Percentiles rank a stretch among this genome's conserved stretches.
Conservation (phyloP, 306 rosid genomes). For the Carpinus fangiana region DNA sequence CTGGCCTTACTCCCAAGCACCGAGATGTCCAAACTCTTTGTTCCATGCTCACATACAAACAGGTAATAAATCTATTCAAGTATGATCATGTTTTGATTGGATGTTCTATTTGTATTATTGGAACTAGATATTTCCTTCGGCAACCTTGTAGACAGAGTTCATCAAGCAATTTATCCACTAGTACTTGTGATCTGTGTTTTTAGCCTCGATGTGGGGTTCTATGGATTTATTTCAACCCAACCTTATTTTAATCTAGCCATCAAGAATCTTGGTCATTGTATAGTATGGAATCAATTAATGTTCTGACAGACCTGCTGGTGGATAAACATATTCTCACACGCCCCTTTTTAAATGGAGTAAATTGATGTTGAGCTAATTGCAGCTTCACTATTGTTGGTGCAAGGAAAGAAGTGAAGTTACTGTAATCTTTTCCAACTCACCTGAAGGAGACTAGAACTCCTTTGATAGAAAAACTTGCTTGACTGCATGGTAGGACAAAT, state of each 20-base stretch:
- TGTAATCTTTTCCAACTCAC: not conserved
- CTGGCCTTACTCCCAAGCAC: constrained; percentile 90
- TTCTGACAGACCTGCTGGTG: not conserved
- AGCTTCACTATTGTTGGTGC: not conserved
- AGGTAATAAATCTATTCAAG: constrained; percentile 44
- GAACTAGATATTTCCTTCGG: not conserved
- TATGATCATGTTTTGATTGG: constrained; percentile 5
- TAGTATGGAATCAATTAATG: not conserved
- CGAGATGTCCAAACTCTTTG: constrained; percentile 88
- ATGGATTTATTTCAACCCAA: not conserved
- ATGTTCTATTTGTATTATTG: not conserved
- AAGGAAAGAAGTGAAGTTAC: not conserved
- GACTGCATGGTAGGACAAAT: not conserved
- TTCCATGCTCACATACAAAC: constrained; percentile 93
- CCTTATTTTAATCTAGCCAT: not conserved
- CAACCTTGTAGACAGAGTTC: not conserved
- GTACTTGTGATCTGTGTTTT: not conserved
- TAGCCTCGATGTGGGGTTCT: not conserved
- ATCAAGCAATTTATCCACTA: not conserved
- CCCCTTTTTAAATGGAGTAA: not conserved
- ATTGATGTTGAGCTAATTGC: not conserved
- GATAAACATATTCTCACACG: not conserved
- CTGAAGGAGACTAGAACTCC: not conserved
- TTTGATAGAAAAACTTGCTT: not conserved
- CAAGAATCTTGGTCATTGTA: not conserved